Conservation (phyloP, 2,329 filamentous ascomycete genomes). For the Colletotrichum paranaense region DNA sequence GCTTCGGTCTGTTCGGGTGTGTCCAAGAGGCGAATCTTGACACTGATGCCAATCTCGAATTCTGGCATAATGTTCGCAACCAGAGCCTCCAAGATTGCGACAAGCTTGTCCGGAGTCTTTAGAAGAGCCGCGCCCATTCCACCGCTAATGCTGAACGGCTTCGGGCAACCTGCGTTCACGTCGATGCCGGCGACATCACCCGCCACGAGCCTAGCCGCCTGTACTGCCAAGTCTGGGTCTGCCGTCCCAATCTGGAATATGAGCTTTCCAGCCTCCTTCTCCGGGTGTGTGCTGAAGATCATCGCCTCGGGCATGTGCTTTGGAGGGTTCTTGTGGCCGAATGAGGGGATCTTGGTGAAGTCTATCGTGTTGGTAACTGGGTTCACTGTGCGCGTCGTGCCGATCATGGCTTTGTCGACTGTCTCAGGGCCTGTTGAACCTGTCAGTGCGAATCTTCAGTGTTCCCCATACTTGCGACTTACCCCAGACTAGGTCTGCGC, state of each 20-base stretch:
- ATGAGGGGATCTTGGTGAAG: conserved; percentile 81
- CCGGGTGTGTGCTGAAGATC: conserved; percentile 87
- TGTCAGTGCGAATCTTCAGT: conserved; percentile 7
- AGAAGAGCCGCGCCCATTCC: conserved; percentile 97
- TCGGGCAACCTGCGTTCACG: conserved; percentile 97
- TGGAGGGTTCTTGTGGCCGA: conserved; percentile 69
- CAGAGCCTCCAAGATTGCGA: conserved; percentile 83
- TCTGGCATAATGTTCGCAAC: conserved; percentile 81
- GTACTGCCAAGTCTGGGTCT: conserved; percentile 82
- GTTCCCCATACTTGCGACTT: conserved; percentile 42
- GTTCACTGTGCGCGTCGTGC: conserved; percentile 83
- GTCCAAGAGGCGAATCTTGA: conserved; percentile 93
- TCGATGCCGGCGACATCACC: conserved; percentile 93
- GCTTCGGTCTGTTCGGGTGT: conserved; percentile 79
- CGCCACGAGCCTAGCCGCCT: conserved; percentile 86
- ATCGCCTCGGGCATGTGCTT: conserved; percentile 71
- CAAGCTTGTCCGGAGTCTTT: conserved; percentile 84
- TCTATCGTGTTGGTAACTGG: conserved; percentile 83
- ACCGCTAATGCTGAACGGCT: conserved; percentile 91
- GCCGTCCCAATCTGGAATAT: conserved; percentile 95
- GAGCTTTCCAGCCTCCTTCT: conserved; percentile 77
- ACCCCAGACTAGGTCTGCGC: conserved; percentile 97
- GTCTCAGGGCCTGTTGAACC: conserved; percentile 81
- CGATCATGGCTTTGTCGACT: conserved; percentile 91
- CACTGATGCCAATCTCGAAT: conserved; percentile 91